Evolutionary conservation across 306 rosid genomes (phyloP).

Genomic region (Gastrolobium bilobum): DNA sequence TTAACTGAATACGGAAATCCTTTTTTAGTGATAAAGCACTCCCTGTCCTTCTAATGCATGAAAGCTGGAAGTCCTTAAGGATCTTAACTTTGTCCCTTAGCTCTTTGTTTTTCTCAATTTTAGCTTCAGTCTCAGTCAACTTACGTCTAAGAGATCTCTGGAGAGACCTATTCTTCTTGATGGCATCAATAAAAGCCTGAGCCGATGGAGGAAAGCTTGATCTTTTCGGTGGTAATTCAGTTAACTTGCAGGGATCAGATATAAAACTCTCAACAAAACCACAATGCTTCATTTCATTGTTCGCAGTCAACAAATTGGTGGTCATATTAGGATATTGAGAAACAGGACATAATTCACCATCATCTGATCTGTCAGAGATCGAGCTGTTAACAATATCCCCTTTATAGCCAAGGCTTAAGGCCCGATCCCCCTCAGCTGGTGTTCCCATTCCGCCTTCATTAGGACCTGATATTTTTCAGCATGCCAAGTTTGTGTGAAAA

Average conservation of each 20-base stretch:
- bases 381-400: constrained; percentile 49
- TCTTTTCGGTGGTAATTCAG: constrained; percentile 49
- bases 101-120: constrained; percentile 77
- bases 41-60: constrained; percentile 76
- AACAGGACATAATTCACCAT: constrained; percentile 44
- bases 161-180: constrained; percentile 78
- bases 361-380: constrained; percentile 43
- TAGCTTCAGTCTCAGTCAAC: constrained; percentile 77
- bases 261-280: constrained; percentile 42
- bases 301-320: constrained; percentile 30
- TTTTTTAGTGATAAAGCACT: constrained; percentile 74
- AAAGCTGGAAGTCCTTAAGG: constrained; percentile 80
- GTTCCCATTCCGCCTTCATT: constrained; percentile 41
- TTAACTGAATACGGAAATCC: constrained; percentile 80
- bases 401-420: constrained; percentile 42
- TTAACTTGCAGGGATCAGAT: constrained; percentile 48
- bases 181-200: constrained; percentile 71
- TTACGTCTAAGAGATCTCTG: constrained; percentile 75
- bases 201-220: constrained; percentile 76
- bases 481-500: background rate
- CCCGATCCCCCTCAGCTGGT: constrained; percentile 52
- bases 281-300: constrained; percentile 48
- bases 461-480: constrained; percentile 48
- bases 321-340: constrained; percentile 39
- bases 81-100: constrained; percentile 70